Conservation (phyloP, 768 basidiomycete genomes). For the Cystofilobasidium macerans region DNA sequence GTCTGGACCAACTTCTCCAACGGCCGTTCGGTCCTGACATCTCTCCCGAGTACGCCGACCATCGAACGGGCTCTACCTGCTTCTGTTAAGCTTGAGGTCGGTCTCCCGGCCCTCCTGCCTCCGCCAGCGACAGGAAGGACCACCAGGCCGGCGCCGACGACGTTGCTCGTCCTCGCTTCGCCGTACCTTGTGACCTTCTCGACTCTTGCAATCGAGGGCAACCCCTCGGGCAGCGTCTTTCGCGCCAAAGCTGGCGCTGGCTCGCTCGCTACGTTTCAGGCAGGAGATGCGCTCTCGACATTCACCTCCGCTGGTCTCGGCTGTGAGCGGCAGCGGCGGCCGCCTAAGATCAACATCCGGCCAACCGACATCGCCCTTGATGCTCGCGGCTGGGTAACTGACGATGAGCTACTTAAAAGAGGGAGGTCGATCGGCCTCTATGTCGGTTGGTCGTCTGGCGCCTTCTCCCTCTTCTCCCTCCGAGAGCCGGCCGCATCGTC, state of each 20-base stretch:
- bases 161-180: neutral
- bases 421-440: neutral
- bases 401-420: neutral
- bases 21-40: slow-evolving; percentile 7
- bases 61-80: neutral
- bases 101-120: neutral
- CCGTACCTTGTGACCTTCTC: neutral
- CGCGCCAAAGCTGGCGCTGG: neutral
- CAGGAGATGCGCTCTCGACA: neutral
- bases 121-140: neutral
- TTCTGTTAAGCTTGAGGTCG: neutral
- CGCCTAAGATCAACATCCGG: neutral
- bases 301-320: slow-evolving; percentile 5
- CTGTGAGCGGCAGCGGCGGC: neutral
- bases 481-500: neutral
- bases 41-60: neutral
- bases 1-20: slow-evolving; percentile 17
- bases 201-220: neutral
- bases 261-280: neutral
- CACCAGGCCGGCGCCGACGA: neutral
- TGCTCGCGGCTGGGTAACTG: neutral
- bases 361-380: neutral
- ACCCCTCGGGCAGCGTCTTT: neutral
- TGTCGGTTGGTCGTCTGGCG: slow-evolving; percentile 16
- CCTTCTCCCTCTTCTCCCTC: slow-evolving; percentile 15